Conservation (phyloP, 2,329 filamentous ascomycete species). For the Sporothrix protearum region DNA sequence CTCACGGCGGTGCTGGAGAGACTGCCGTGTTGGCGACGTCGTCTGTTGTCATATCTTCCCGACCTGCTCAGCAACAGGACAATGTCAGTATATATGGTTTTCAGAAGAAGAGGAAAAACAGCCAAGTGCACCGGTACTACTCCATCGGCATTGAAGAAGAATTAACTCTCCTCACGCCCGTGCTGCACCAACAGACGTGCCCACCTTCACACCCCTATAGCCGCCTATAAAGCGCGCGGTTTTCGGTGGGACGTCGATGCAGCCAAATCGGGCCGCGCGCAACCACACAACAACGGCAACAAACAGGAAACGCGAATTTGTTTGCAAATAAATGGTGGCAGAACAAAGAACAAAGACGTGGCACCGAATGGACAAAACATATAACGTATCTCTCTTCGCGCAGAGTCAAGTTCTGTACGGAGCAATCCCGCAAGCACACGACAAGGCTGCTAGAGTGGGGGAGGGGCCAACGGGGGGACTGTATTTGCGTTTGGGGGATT, state of each 20-base stretch:
- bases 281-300: not conserved
- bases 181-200: conserved; percentile 1
- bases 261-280: not conserved
- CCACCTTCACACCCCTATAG: conserved; percentile 7
- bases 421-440: not conserved
- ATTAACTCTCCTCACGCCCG: not conserved
- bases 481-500: not conserved
- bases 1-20: conserved; percentile 60
- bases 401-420: conserved; percentile 21
- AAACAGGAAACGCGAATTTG: not conserved
- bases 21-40: conserved; percentile 54
- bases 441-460: conserved; percentile 27
- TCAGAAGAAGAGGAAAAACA: not conserved
- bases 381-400: conserved; percentile 5
- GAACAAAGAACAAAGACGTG: not conserved
- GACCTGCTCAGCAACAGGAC: conserved; percentile 52
- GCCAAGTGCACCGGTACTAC: not conserved
- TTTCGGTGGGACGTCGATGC: conserved; percentile 7
- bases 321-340: conserved; percentile 2
- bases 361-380: not conserved
- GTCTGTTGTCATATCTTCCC: conserved; percentile 52
- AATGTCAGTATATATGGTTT: conserved; percentile 11
- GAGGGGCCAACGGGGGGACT: conserved; percentile 11
- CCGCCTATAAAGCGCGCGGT: conserved; percentile 15
- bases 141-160: not conserved